Percentiles rank a stretch among this genome's conserved stretches.
phyloP scores from a whole-genome alignment of 345 rosid species.

The Orychophragmus violaceus region DNA sequence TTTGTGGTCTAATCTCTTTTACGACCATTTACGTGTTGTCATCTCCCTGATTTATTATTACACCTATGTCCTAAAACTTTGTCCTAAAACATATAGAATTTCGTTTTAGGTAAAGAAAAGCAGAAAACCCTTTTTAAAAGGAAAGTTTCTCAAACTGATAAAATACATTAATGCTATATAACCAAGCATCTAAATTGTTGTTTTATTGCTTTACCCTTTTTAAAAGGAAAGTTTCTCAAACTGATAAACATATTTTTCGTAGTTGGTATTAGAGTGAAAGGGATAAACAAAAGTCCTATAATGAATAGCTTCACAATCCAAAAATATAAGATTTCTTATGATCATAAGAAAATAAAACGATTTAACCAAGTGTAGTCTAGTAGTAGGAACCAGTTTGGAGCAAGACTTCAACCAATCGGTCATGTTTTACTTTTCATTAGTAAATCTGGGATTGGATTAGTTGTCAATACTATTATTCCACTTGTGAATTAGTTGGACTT shows the following conservation, averaged over 20 bases:
- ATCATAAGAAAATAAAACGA: no score
- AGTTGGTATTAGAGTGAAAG: no score
- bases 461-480: no score
- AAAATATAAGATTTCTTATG: background rate
- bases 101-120: background rate
- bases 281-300: no score
- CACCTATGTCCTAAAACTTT: background rate
- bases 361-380: no score
- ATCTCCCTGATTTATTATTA: constrained; percentile 1
- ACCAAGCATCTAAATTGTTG: background rate
- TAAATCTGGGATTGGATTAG: no score
- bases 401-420: no score
- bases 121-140: background rate
- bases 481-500: no score
- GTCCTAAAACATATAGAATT: background rate
- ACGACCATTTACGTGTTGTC: constrained; percentile 18
- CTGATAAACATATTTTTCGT: no score
- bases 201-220: background rate
- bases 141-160: background rate
- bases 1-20: constrained; percentile 21
- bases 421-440: no score
- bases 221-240: background rate
- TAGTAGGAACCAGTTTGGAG: no score
- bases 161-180: background rate
- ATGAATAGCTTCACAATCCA: background rate